These are phyloP conservation scores for Diophrys sp. DNA, from an alignment of 73 alveolate genomes.

Conservation along the genomic window DNA sequence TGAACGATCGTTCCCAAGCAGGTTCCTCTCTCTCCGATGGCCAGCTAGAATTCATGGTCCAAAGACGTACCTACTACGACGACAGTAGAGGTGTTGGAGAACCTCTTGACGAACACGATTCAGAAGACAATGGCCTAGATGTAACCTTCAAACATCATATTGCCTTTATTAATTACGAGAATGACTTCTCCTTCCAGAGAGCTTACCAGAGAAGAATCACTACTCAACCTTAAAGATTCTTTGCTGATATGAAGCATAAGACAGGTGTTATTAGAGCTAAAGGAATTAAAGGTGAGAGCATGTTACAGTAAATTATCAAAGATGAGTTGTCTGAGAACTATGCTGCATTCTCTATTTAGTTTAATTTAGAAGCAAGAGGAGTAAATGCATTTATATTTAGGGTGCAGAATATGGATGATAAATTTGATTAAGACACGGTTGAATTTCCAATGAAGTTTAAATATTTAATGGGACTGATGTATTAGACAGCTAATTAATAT, in stretches of 20 bases:
- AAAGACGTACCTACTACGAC: slow-evolving; percentile 72
- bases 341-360: background rate
- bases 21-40: slow-evolving; percentile 85
- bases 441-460: background rate
- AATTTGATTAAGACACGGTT: background rate
- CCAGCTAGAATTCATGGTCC: slow-evolving; percentile 87
- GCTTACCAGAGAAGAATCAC: background rate
- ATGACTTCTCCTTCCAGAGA: background rate
- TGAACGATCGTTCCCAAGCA: slow-evolving; percentile 87
- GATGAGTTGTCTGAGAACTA: background rate
- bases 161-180: slow-evolving; percentile 9
- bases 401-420: background rate
- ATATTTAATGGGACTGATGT: background rate
- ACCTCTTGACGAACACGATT: slow-evolving; percentile 78
- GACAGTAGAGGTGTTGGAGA: slow-evolving; percentile 66
- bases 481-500: background rate
- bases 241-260: background rate
- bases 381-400: background rate
- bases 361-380: background rate
- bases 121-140: slow-evolving; percentile 38
- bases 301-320: background rate
- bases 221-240: background rate
- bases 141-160: slow-evolving; percentile 10
- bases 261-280: too few species aligned
- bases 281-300: too few species aligned